Evolutionary conservation across 441 rosid species (phyloP).

Genomic region (Gossypium davidsonii): DNA sequence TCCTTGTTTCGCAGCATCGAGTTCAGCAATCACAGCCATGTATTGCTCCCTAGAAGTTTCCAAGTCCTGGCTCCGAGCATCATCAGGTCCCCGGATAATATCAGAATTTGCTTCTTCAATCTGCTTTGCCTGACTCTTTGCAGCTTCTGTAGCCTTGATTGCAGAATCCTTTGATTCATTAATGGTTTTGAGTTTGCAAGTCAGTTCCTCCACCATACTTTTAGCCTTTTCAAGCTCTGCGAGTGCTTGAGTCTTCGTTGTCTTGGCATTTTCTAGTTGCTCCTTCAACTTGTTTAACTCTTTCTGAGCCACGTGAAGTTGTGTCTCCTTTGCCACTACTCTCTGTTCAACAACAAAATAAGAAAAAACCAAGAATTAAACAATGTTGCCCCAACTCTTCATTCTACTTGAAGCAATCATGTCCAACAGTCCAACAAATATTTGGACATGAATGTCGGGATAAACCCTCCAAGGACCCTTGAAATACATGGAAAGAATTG

Average conservation of each 20-base stretch:
- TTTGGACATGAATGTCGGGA: not conserved
- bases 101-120: constrained; percentile 49
- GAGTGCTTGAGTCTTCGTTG: constrained; percentile 58
- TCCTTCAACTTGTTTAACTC: constrained; percentile 72
- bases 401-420: not conserved
- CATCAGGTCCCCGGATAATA: constrained; percentile 31
- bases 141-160: constrained; percentile 54
- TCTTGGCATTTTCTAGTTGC: constrained; percentile 69
- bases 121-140: constrained; percentile 42
- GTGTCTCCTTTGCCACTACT: constrained; percentile 74
- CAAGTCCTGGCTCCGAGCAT: constrained; percentile 45
- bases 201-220: constrained; percentile 59
- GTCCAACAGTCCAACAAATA: not conserved
- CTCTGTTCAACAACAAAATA: constrained; percentile 31
- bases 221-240: constrained; percentile 69
- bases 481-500: not conserved
- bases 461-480: not conserved
- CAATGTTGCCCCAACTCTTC: not conserved
- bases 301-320: constrained; percentile 76
- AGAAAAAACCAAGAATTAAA: constrained; percentile 1
- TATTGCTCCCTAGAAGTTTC: constrained; percentile 55
- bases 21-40: constrained; percentile 45
- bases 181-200: constrained; percentile 45
- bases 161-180: constrained; percentile 58
- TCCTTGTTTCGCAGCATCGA: constrained; percentile 71